These are phyloP conservation scores for Ophiostoma australiae DNA, from an alignment of 2,329 filamentous ascomycete genomes.

Conservation along the genomic window DNA sequence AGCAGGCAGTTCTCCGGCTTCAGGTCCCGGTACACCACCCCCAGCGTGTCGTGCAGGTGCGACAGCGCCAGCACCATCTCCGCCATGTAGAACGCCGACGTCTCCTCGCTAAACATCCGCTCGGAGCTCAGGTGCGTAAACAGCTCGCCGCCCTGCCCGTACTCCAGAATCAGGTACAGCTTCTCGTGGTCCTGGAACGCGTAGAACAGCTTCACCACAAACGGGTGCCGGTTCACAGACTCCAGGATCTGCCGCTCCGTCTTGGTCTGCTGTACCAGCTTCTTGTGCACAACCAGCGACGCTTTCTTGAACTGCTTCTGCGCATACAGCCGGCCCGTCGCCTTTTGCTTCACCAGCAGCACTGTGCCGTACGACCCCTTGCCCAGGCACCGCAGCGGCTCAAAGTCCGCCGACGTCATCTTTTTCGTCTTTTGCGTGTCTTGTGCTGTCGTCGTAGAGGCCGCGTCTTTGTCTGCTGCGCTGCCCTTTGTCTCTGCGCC, in stretches of 20 bases:
- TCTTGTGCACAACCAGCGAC: constrained; percentile 89
- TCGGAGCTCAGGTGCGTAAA: constrained; percentile 93
- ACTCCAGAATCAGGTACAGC: constrained; percentile 94
- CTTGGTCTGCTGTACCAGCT: constrained; percentile 93
- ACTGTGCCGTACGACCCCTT: constrained; percentile 97
- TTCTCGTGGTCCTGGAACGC: constrained; percentile 98
- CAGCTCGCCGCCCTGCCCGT: constrained; percentile 92
- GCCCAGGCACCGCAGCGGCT: constrained; percentile 83
- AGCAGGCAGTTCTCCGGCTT: constrained; percentile 98
- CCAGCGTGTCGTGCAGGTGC: constrained; percentile 85
- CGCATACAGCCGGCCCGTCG: constrained; percentile 84
- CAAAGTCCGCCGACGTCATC: constrained; percentile 88
- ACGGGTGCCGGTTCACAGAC: constrained; percentile 92
- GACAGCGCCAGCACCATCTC: constrained; percentile 94
- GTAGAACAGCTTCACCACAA: constrained; percentile 97
- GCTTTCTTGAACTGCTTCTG: constrained; percentile 99
- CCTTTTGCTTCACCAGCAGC: constrained; percentile 80
- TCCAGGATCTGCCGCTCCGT: constrained; percentile 93
- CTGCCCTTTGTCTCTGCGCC: background rate
- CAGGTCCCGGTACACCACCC: constrained; percentile 92
- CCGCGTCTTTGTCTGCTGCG: background rate
- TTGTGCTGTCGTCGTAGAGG: constrained; percentile 29
- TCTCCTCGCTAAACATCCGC: constrained; percentile 88
- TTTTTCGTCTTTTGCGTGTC: constrained; percentile 57
- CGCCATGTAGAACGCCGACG: constrained; percentile 95